phyloP scores from a whole-genome alignment of 2,329 filamentous ascomycete genomes.

The Ceratocystis huliohia region DNA sequence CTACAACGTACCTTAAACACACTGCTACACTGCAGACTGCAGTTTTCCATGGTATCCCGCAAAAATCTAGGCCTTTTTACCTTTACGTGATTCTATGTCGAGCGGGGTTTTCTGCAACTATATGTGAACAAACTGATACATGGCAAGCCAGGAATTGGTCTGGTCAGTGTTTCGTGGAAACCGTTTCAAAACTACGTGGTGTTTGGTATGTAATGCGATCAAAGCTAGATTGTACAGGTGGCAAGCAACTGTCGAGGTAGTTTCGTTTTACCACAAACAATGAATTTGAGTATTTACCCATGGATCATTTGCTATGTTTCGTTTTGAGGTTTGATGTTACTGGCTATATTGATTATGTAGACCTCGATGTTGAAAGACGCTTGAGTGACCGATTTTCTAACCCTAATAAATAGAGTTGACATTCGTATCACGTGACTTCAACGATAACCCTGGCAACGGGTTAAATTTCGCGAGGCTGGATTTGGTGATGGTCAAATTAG shows the following conservation, averaged over 20 bases:
- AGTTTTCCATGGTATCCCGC: not conserved
- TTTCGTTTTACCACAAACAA: no score
- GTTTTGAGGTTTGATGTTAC: no score
- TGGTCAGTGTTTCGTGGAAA: not conserved
- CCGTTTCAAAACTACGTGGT: not conserved
- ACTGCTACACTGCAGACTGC: no score
- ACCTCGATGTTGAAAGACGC: no score
- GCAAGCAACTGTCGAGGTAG: not conserved
- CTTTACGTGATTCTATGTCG: not conserved
- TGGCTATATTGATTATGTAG: no score
- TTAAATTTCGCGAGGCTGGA: slow-evolving; percentile 13
- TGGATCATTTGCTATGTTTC: no score
- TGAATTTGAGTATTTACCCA: no score
- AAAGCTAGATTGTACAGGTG: not conserved
- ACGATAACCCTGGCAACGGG: not conserved
- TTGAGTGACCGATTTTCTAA: not conserved
- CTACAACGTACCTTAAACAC: no score
- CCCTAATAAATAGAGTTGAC: not conserved
- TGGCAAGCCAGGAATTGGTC: not conserved
- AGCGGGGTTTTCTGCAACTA: not conserved
- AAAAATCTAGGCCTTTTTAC: not conserved
- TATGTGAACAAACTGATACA: not conserved
- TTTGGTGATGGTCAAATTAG: not conserved
- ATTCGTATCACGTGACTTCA: not conserved
- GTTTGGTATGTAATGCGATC: not conserved